Conservation (phyloP, 768 basidiomycete genomes). For the Inosperma sp. region DNA sequence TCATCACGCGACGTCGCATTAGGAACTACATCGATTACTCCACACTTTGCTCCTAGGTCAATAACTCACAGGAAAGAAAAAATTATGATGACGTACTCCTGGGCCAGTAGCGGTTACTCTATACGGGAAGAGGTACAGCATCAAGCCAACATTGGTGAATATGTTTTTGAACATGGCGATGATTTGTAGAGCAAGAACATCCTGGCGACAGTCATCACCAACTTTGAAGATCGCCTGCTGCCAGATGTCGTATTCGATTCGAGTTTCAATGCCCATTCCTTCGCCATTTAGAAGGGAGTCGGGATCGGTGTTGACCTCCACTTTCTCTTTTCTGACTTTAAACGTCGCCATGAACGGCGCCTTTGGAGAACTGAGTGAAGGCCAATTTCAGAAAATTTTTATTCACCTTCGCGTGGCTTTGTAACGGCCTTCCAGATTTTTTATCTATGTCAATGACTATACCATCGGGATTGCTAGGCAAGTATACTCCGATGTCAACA, state of each 20-base stretch:
- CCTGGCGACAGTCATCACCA: conserved; percentile 97
- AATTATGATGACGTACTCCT: conserved; percentile 57
- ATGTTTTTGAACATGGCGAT: conserved; percentile 99
- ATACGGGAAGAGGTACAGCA: conserved; percentile 91
- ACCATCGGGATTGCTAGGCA: conserved; percentile 97
- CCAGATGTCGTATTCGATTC: conserved; percentile 82
- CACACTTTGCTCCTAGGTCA: conserved; percentile 55
- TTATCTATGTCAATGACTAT: conserved; percentile 96
- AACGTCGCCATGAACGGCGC: conserved; percentile 99
- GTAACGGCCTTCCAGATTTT: conserved; percentile 90
- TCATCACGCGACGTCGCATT: conserved; percentile 97
- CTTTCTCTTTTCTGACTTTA: conserved; percentile 87
- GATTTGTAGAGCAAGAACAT: conserved; percentile 93
- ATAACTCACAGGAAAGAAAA: neutral
- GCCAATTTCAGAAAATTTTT: neutral
- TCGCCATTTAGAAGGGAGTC: conserved; percentile 67
- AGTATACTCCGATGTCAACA: conserved; percentile 92
- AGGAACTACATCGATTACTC: conserved; percentile 97
- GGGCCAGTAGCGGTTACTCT: conserved; percentile 96
- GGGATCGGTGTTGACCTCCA: conserved; percentile 63
- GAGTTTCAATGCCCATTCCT: conserved; percentile 52
- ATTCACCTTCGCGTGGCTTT: conserved; percentile 94
- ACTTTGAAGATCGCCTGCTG: conserved; percentile 99
- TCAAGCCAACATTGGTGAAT: conserved; percentile 83
- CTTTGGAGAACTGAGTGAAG: conserved; percentile 37